Conservation (phyloP, 139 green algal genomes). For the Prasinococcaceae sp. region DNA sequence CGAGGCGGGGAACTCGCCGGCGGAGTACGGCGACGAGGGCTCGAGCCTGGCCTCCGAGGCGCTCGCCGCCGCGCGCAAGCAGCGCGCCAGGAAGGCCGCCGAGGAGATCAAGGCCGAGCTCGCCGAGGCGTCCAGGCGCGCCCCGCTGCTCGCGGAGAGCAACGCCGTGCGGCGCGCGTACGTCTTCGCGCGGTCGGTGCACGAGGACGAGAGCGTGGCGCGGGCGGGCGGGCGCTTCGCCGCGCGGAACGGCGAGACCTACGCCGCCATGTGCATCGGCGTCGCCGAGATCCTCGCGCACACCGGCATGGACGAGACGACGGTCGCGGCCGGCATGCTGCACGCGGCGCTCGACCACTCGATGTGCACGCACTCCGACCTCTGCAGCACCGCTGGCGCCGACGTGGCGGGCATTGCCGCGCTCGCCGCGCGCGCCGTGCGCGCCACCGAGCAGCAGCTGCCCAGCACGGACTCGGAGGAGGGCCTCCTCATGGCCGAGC, state of each 20-base stretch:
- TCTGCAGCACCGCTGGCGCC: constrained; percentile 7
- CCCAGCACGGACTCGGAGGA: not conserved
- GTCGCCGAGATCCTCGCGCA: constrained; percentile 25
- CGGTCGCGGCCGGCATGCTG: constrained; percentile 27
- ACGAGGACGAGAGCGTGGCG: too few species aligned
- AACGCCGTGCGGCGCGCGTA: too few species aligned
- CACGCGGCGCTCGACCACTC: constrained; percentile 31
- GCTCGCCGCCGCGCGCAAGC: too few species aligned
- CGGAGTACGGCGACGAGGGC: too few species aligned
- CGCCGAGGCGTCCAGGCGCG: too few species aligned
- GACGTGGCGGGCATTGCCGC: constrained; percentile 11
- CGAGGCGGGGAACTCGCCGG: too few species aligned
- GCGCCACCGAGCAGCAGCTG: constrained; percentile 3
- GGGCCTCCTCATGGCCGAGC: not conserved
- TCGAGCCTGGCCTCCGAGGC: too few species aligned
- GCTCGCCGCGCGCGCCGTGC: not conserved
- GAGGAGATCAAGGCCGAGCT: too few species aligned
- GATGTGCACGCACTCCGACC: constrained; percentile 16
- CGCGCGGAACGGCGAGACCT: constrained; percentile 14
- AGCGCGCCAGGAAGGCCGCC: too few species aligned
- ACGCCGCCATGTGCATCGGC: constrained; percentile 25
- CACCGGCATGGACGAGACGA: constrained; percentile 8
- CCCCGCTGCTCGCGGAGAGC: too few species aligned
- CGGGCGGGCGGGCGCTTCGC: not conserved
- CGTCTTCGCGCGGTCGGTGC: too few species aligned